These are phyloP conservation scores for Calycina herbarum DNA, from an alignment of 2,329 filamentous ascomycete species.

Conservation along the genomic window DNA sequence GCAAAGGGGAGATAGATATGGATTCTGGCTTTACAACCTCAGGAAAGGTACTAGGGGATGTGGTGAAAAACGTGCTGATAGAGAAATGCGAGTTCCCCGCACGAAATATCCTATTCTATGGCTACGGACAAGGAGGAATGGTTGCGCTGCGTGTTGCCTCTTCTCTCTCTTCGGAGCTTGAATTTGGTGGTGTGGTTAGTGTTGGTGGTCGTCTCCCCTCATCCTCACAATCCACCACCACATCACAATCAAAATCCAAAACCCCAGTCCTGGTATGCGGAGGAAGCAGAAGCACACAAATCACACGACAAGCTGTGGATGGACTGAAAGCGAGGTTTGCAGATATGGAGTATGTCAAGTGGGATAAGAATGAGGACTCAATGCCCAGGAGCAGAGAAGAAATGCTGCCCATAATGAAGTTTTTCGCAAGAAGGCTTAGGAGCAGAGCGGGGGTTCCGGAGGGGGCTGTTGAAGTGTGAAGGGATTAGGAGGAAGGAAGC, in stretches of 20 bases:
- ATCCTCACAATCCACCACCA: conserved; percentile 45
- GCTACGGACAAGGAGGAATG: conserved; percentile 60
- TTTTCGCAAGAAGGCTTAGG: conserved; percentile 65
- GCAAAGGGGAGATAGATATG: conserved; percentile 51
- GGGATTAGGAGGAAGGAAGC: background rate
- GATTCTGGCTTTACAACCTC: conserved; percentile 52
- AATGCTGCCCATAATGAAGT: conserved; percentile 88
- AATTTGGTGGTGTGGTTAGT: conserved; percentile 59
- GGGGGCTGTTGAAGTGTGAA: conserved; percentile 50
- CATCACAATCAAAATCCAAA: conserved; percentile 48
- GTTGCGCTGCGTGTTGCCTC: conserved; percentile 44
- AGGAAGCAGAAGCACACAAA: conserved; percentile 51
- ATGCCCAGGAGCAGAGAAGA: conserved; percentile 87
- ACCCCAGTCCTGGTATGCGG: conserved; percentile 66
- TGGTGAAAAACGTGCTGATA: conserved; percentile 18
- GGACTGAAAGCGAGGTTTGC: conserved; percentile 65
- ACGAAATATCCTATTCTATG: conserved; percentile 53
- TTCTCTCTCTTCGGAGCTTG: conserved; percentile 36
- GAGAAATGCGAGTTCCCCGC: conserved; percentile 48
- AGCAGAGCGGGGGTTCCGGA: conserved; percentile 53
- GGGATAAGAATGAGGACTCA: conserved; percentile 68
- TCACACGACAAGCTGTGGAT: conserved; percentile 64
- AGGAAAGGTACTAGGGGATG: conserved; percentile 43
- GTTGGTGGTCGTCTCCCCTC: conserved; percentile 63
- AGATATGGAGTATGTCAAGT: conserved; percentile 66